A percentile compares a stretch with the other conserved stretches of the same genome.
phyloP scores from a whole-genome alignment of 2,329 filamentous ascomycete species.

The Claviceps cyperi region DNA sequence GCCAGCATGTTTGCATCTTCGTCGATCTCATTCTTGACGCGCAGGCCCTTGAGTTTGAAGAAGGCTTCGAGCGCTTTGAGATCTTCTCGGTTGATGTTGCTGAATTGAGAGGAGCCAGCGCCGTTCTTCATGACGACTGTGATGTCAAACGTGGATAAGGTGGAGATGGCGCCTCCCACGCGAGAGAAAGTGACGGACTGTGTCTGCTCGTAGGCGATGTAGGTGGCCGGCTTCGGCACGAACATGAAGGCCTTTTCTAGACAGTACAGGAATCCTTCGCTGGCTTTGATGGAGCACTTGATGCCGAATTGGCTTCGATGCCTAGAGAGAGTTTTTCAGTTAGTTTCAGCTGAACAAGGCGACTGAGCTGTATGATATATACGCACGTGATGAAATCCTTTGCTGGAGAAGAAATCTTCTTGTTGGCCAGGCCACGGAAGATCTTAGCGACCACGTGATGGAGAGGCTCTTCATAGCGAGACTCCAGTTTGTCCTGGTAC shows the following conservation, averaged over 20 bases:
- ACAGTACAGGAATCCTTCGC: slow-evolving; percentile 93
- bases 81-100: slow-evolving; percentile 98
- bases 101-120: slow-evolving; percentile 85
- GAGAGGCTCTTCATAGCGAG: slow-evolving; percentile 86
- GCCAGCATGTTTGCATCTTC: slow-evolving; percentile 75
- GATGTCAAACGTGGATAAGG: slow-evolving; percentile 93
- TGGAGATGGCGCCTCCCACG: slow-evolving; percentile 84
- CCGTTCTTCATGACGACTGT: slow-evolving; percentile 80
- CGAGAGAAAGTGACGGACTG: slow-evolving; percentile 88
- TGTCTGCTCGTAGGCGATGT: slow-evolving; percentile 90
- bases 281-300: slow-evolving; percentile 99
- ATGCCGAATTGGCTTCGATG: slow-evolving; percentile 91
- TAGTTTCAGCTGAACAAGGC: background rate
- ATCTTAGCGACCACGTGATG: slow-evolving; percentile 91
- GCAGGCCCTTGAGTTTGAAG: slow-evolving; percentile 88
- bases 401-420: slow-evolving; percentile 86
- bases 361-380: background rate
- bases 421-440: slow-evolving; percentile 85
- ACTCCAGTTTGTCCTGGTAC: slow-evolving; percentile 78
- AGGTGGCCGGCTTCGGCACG: slow-evolving; percentile 93
- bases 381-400: slow-evolving; percentile 75
- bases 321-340: slow-evolving; percentile 20
- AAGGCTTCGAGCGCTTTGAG: slow-evolving; percentile 93
- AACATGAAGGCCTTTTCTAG: slow-evolving; percentile 98
- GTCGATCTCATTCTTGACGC: slow-evolving; percentile 97